These are phyloP conservation scores for Przewalskia tangutica DNA, from an alignment of 257 asterid genomes.

Conservation along the genomic window DNA sequence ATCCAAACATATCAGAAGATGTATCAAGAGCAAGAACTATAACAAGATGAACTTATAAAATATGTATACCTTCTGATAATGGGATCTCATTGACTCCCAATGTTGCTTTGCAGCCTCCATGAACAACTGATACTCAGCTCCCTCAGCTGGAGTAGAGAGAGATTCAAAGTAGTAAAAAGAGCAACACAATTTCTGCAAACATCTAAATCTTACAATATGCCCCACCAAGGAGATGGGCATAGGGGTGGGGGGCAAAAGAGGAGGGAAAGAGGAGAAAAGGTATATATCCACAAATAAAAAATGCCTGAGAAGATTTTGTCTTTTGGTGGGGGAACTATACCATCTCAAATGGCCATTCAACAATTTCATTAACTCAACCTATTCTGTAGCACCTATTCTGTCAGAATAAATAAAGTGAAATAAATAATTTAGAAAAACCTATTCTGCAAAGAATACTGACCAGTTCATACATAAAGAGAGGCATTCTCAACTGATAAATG, in stretches of 20 bases:
- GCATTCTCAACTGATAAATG: background rate
- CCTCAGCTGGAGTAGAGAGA: conserved; percentile 52
- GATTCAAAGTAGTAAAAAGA: conserved; percentile 12
- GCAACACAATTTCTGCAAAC: background rate
- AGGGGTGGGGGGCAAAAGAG: background rate
- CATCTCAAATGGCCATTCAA: background rate
- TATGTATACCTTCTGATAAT: conserved; percentile 62
- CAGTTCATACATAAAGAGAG: background rate
- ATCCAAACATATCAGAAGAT: background rate
- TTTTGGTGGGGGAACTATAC: background rate
- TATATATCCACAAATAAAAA: background rate
- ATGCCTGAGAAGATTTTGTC: background rate
- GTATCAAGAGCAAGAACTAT: background rate
- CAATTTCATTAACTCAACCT: background rate
- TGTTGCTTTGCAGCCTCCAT: conserved; percentile 67
- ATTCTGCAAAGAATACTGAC: background rate
- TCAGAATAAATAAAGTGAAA: background rate
- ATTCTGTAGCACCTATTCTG: background rate
- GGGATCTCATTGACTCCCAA: conserved; percentile 74
- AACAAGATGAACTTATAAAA: background rate
- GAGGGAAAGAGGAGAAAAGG: background rate
- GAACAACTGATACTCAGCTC: conserved; percentile 66
- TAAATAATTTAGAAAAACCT: background rate
- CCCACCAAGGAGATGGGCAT: background rate
- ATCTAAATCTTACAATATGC: background rate